phyloP scores from a whole-genome alignment of 306 rosid species.

The Sphenostylis stenocarpa region DNA sequence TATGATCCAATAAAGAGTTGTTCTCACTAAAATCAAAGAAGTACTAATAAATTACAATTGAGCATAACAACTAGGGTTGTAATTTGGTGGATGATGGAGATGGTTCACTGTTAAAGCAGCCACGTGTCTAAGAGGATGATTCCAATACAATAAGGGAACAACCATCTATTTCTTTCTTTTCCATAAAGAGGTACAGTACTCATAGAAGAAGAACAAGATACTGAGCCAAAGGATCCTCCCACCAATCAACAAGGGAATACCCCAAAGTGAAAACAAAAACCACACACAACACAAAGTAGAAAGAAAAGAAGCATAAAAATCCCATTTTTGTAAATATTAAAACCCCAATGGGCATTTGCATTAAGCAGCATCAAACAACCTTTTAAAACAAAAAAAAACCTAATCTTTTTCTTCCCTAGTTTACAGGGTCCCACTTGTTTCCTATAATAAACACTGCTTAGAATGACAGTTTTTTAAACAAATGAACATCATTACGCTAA shows the following conservation, averaged over 20 bases:
- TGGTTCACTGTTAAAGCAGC: neutral
- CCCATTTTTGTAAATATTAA: constrained; percentile 48
- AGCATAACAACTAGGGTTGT: neutral
- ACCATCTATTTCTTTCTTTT: neutral
- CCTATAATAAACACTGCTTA: constrained; percentile 34
- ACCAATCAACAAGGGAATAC: constrained; percentile 1
- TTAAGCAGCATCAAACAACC: neutral
- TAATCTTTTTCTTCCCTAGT: constrained; percentile 33
- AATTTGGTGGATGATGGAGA: constrained; percentile 11
- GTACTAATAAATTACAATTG: neutral
- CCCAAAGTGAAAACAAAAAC: constrained; percentile 5
- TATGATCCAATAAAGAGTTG: neutral
- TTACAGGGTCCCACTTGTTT: constrained; percentile 48
- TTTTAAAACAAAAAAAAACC: constrained; percentile 3
- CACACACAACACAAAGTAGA: neutral
- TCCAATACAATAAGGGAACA: neutral
- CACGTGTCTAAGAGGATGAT: constrained; percentile 21
- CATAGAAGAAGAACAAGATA: neutral
- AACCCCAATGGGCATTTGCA: constrained; percentile 27
- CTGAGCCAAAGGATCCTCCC: constrained; percentile 32
- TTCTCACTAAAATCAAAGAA: neutral
- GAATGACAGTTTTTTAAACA: neutral
- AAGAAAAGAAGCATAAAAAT: constrained; percentile 5
- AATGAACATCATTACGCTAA: neutral
- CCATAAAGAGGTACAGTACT: constrained; percentile 7